Evolutionary conservation across 2,329 filamentous ascomycete genomes (phyloP), one percentile per base, ranked within the genome.

Genomic region (Ilyonectria destructans): DNA sequence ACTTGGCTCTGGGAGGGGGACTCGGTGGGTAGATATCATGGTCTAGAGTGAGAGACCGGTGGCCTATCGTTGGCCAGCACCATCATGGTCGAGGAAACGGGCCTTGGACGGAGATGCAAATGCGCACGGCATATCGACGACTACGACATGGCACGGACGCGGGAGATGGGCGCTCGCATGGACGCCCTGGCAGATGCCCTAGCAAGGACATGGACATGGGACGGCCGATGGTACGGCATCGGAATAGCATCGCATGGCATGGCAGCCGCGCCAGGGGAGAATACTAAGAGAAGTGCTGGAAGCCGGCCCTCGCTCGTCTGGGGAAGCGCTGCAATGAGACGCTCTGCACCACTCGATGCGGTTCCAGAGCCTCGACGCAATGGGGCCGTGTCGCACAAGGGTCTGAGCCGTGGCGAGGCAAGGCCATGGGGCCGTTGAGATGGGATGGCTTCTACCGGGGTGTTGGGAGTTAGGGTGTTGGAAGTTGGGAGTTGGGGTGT

Each of bases 51-150:
- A 64, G 60, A 35, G 13, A 17, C 51, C 57, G 48, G 58, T 46
- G 65, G 51, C 74, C 72, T 75, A 75, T 75, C 74, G 72, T 72
- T 71, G 63, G 70, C 58, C 65, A 55, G 40, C 65, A 52, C 58
- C 54, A 29, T 13, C 40, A 29, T 54, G 74, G 74, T 69, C 74
- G 55, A 69, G 56, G 68, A 73, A 76, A 76, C 72, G 60, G 74
- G 74, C 67, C 74, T 49, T 67, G 55, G n/a, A 31, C 23, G 45
- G 45, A 49, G 46, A 49, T 29, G 48, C 48, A 29, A 51, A 48
- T 12, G 23, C n/a, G 48, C 48, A 51, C 45, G 54, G 40, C 62
- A 69, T 66, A 48, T 62, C 43, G 55, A 65, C 58, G 33, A 58
- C 48, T 8, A 40, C 15, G 46, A 35, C 40, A 35, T 33, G 40